phyloP scores from a whole-genome alignment of 1,139 yeast species.

The Kodamaea plutei region DNA sequence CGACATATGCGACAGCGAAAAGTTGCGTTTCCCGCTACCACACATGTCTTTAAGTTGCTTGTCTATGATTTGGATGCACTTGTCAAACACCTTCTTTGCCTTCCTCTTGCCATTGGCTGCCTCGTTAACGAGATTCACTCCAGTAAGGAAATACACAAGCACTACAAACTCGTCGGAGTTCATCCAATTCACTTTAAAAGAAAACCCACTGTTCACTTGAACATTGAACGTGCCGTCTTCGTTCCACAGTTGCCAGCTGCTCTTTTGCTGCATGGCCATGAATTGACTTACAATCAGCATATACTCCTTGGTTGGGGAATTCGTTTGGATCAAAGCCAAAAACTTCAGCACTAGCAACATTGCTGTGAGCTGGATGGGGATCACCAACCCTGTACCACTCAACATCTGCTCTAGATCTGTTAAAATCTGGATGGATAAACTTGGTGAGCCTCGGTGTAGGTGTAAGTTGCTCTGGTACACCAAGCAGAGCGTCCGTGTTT shows the following conservation, averaged over 20 bases:
- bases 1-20: constrained; percentile 18
- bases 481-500: constrained; percentile 19
- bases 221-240: constrained; percentile 22
- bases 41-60: constrained; percentile 21
- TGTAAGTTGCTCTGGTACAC: constrained; percentile 22
- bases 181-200: constrained; percentile 32
- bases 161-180: constrained; percentile 39
- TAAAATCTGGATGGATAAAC: constrained; percentile 13
- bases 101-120: constrained; percentile 29
- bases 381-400: constrained; percentile 2
- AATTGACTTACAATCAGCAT: constrained; percentile 24
- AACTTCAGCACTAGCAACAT: constrained; percentile 23
- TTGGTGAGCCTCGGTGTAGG: constrained; percentile 28
- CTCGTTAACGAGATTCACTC: constrained; percentile 31
- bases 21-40: constrained; percentile 10
- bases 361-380: constrained; percentile 31
- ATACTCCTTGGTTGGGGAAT: constrained; percentile 17
- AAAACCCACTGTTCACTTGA: constrained; percentile 2
- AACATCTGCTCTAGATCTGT: constrained; percentile 12
- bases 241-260: constrained; percentile 23
- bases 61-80: constrained; percentile 30
- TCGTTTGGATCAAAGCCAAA: constrained; percentile 22
- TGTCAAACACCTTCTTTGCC: constrained; percentile 31
- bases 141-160: constrained; percentile 37
- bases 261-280: constrained; percentile 19